A percentile compares a stretch with the other conserved stretches of the same genome.
Evolutionary conservation across 306 rosid genomes (phyloP).

Genomic region (Lablab purpureus): DNA sequence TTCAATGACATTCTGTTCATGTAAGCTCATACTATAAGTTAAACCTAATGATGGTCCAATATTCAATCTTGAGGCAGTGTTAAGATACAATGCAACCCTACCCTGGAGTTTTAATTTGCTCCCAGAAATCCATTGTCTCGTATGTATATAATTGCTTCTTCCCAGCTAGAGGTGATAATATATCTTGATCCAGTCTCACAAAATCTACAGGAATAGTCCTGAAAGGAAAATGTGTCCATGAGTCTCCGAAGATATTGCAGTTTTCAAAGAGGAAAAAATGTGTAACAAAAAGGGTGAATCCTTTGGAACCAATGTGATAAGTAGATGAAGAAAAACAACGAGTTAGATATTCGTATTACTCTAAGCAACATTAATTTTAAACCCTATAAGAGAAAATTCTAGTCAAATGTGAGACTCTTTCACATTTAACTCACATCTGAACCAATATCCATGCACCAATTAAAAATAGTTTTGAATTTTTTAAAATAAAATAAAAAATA

Average conservation of each 20-base stretch:
- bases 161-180: constrained; percentile 95
- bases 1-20: constrained; percentile 84
- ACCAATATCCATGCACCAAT: constrained; percentile 23
- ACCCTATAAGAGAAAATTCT: background rate
- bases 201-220: constrained; percentile 78
- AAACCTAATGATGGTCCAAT: constrained; percentile 19
- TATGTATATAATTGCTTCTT: constrained; percentile 88
- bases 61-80: constrained; percentile 27
- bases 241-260: constrained; percentile 31
- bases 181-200: constrained; percentile 97
- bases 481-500: background rate
- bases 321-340: constrained; percentile 3
- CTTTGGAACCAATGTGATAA: constrained; percentile 4
- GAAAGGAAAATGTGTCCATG: constrained; percentile 33
- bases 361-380: constrained; percentile 23
- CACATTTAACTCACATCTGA: constrained; percentile 31
- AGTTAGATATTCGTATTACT: constrained; percentile 25
- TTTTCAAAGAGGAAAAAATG: constrained; percentile 11
- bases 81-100: constrained; percentile 44
- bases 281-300: constrained; percentile 34
- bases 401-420: background rate
- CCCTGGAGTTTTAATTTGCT: constrained; percentile 98
- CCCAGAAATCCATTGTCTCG: constrained; percentile 92
- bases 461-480: background rate
- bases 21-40: constrained; percentile 30